Conservation (phyloP, 495 filamentous ascomycete species). For the Hyaloscypha bicolor region DNA sequence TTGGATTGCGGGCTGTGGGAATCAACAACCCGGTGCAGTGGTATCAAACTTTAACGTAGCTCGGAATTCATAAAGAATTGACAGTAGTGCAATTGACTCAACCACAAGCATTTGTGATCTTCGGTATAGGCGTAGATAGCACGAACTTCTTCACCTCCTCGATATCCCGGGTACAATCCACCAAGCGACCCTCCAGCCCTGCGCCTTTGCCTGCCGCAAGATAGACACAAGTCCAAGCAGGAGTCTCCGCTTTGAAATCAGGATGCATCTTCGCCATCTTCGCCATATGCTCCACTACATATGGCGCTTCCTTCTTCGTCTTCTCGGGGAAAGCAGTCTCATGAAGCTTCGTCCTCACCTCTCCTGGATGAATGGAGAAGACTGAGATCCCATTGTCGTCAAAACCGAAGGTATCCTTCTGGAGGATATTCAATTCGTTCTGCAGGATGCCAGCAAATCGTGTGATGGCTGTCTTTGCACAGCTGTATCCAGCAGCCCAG, state of each 20-base stretch:
- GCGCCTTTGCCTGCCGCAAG: constrained; percentile 22
- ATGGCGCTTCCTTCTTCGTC: constrained; percentile 23
- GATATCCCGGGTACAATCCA: constrained; percentile 26
- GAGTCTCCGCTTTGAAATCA: constrained; percentile 17
- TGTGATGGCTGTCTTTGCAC: constrained; percentile 23
- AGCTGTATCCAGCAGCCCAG: constrained; percentile 21
- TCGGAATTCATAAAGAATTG: not conserved
- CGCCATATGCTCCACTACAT: constrained; percentile 23
- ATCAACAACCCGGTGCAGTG: not conserved
- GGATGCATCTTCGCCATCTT: constrained; percentile 17
- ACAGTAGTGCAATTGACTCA: not conserved
- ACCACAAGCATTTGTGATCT: constrained; percentile 18
- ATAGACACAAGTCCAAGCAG: constrained; percentile 27
- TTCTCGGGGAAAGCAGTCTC: constrained; percentile 22
- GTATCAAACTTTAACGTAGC: too few species aligned
- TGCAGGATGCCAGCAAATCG: constrained; percentile 21
- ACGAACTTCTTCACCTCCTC: constrained; percentile 22
- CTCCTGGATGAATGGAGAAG: constrained; percentile 25
- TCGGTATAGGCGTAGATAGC: constrained; percentile 7
- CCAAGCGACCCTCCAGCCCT: constrained; percentile 17
- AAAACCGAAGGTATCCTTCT: constrained; percentile 10
- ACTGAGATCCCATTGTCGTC: constrained; percentile 18
- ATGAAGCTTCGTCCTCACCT: constrained; percentile 23
- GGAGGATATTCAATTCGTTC: constrained; percentile 21
- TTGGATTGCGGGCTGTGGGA: not conserved